These are phyloP conservation scores for Blastocystis sp. DNA, from an alignment of 352 stramenopile species.

Conservation along the genomic window DNA sequence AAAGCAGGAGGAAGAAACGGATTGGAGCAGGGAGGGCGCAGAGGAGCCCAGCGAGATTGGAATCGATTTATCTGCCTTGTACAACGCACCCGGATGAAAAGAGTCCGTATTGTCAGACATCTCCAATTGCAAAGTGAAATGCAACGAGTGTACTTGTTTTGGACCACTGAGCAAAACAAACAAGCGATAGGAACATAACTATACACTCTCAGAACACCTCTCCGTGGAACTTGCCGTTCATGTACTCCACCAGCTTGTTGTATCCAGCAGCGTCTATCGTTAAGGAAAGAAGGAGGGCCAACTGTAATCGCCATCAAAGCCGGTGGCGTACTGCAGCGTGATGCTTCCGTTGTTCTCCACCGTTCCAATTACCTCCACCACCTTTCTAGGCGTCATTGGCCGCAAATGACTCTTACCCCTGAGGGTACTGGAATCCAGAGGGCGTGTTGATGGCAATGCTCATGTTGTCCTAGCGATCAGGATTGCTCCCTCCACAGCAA, in stretches of 20 bases:
- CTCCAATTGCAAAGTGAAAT: not conserved
- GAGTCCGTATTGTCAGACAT: not conserved
- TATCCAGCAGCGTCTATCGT: not conserved
- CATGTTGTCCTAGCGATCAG: not conserved
- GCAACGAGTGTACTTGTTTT: not conserved
- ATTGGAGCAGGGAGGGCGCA: not conserved
- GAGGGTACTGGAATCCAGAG: slow-evolving; percentile 4
- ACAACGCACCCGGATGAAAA: not conserved
- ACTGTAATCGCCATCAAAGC: slow-evolving; percentile 50
- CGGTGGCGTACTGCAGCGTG: slow-evolving; percentile 5
- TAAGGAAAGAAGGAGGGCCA: not conserved
- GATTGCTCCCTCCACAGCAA: too few species aligned
- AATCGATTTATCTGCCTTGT: not conserved
- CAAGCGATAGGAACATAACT: slow-evolving; percentile 13
- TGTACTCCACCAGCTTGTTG: slow-evolving; percentile 41
- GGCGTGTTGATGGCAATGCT: not conserved
- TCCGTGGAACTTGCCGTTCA: slow-evolving; percentile 45
- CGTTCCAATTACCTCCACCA: slow-evolving; percentile 23
- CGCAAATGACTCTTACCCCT: not conserved
- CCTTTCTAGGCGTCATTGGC: not conserved
- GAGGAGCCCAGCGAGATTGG: not conserved
- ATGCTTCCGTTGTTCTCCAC: slow-evolving; percentile 15
- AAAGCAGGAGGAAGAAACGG: not conserved
- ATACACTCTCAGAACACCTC: slow-evolving; percentile 3
- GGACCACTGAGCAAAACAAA: slow-evolving; percentile 10